A percentile compares a stretch with the other conserved stretches of the same genome.
These are phyloP conservation scores for Galeopsis tetrahit DNA, from an alignment of 257 asterid genomes.

Conservation along the genomic window DNA sequence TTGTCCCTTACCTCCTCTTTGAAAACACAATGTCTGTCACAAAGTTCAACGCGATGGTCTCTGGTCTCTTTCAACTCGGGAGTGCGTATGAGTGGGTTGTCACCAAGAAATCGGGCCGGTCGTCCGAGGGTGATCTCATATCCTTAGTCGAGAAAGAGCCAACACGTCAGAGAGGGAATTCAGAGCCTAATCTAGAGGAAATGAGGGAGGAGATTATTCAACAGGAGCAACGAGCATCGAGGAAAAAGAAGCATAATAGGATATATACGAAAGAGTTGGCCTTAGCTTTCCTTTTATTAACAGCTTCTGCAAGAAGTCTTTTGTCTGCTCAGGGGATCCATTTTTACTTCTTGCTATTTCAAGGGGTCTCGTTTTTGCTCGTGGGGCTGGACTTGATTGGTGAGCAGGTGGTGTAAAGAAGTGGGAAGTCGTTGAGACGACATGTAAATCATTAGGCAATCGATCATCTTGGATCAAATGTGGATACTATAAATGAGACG, in stretches of 20 bases:
- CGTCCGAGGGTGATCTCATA: constrained; percentile 78
- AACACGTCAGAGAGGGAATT: constrained; percentile 44
- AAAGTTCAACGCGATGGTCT: constrained; percentile 90
- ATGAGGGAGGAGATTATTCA: constrained; percentile 49
- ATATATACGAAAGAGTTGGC: constrained; percentile 77
- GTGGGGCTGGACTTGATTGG: constrained; percentile 91
- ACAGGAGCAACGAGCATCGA: constrained; percentile 40
- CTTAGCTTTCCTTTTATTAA: constrained; percentile 69
- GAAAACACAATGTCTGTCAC: constrained; percentile 98
- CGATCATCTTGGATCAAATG: constrained; percentile 11
- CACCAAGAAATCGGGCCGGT: constrained; percentile 83
- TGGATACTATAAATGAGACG: constrained; percentile 20
- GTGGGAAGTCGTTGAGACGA: not conserved
- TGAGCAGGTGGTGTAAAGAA: constrained; percentile 63
- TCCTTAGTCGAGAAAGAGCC: constrained; percentile 56
- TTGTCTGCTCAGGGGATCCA: constrained; percentile 91
- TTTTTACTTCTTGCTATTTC: constrained; percentile 86
- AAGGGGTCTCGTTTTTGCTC: constrained; percentile 77
- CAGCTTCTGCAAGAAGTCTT: constrained; percentile 78
- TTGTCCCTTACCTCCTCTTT: constrained; percentile 82
- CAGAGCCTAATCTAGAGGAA: constrained; percentile 50
- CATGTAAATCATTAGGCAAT: constrained; percentile 24
- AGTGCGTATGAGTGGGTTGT: constrained; percentile 94
- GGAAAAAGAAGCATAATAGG: constrained; percentile 61
- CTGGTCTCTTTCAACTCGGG: constrained; percentile 94